Conservation (phyloP, 345 rosid genomes). For the Rhodomyrtus tomentosa region DNA sequence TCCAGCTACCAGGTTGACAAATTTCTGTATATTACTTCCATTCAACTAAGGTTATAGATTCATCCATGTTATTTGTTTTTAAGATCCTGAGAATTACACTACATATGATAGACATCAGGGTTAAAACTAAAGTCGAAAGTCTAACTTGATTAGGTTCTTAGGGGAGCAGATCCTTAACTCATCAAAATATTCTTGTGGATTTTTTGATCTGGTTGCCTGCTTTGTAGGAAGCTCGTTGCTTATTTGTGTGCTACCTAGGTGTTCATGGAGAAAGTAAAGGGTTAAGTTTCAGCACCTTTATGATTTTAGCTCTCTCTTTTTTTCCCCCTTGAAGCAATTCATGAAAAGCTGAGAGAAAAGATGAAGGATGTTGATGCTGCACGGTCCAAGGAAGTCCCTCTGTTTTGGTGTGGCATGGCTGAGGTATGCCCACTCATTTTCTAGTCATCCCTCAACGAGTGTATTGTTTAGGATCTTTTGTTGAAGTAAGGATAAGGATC, state of each 20-base stretch:
- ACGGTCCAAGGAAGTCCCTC: constrained; percentile 52
- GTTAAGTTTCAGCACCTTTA: background rate
- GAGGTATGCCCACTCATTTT: constrained; percentile 30
- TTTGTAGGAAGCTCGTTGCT: background rate
- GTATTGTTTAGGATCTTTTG: background rate
- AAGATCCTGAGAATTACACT: background rate
- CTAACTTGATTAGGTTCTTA: background rate
- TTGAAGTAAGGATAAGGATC: background rate
- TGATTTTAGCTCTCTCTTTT: background rate
- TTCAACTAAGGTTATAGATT: background rate
- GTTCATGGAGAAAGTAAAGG: background rate
- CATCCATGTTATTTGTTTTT: background rate
- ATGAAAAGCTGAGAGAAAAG: constrained; percentile 53
- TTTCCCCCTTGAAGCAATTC: constrained; percentile 29
- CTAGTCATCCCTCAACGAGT: background rate
- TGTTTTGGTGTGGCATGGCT: constrained; percentile 86
- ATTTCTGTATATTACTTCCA: background rate
- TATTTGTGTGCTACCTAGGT: background rate
- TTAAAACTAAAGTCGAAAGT: background rate
- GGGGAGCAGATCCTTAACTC: background rate
- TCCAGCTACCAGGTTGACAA: background rate
- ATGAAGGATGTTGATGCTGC: constrained; percentile 56
- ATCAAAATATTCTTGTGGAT: background rate
- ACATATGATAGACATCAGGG: background rate
- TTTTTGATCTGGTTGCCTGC: background rate